Evolutionary conservation across 768 basidiomycete genomes (phyloP), one percentile per base, ranked within the genome.

Genomic region (Psilocybe cubensis): DNA sequence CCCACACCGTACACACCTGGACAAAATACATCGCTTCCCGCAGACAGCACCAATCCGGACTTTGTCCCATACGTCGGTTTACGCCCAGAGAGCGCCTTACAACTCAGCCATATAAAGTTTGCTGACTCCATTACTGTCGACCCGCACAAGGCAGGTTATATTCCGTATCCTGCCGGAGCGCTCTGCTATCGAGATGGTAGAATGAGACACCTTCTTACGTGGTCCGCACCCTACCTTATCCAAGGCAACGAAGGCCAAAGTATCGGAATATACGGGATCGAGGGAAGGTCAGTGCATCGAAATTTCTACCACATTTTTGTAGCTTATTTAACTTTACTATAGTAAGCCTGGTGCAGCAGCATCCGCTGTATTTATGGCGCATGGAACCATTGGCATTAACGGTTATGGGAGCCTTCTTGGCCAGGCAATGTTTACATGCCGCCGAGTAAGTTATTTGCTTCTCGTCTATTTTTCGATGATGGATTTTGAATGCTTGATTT

Each of bases 291-390:
- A 40, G 57, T 25, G 42, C 46, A n/a, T 25, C 17, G 21, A 14
- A 2, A 43, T 17, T 21, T 6, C 2, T 23, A 14, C 1, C 10
- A 38, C 5, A 14, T 17, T 11, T 24, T 17, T 14, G 14, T 0
- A 21, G 3, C 44, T 38, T 8, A 41, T 21, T 29, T 40, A 12
- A 29, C 7, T 35, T 54, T 21, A 1, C 43, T 53, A 3, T 28
- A 81, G 80, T 58, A 82, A 81, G 68, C 78, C 80, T 12, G 80
- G 79, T 42, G 80, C 80, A 6, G 65, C 79, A 0, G 68, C 79
- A 0, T 68, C 72, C 2, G 73, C 76, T 2, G 66, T 65, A 0
- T 81, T 59, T 38, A 57, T 80, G n/a, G 67, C 70, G 4, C 77
- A 80, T 58, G 51, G 67, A 23, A 70, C 76, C 12, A 65, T 80